Evolutionary conservation across 2,329 filamentous ascomycete genomes (phyloP).

Genomic region (Exophiala dermatitidis): DNA sequence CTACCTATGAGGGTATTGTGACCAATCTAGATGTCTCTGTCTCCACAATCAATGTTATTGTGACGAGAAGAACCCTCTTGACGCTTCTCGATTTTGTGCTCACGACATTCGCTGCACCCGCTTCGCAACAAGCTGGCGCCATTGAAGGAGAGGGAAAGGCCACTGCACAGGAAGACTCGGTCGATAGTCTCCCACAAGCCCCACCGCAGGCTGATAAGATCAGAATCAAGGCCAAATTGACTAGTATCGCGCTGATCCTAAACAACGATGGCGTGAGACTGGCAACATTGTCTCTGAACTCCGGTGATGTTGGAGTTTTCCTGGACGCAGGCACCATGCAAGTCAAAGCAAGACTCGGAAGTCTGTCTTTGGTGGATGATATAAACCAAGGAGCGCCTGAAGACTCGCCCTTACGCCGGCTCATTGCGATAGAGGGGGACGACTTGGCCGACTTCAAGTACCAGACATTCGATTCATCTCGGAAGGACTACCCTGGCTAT

Average conservation of each 20-base stretch:
- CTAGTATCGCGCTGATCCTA: slow-evolving; percentile 85
- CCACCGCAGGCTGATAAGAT: slow-evolving; percentile 57
- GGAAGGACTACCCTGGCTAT: slow-evolving; percentile 80
- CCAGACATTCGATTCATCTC: slow-evolving; percentile 78
- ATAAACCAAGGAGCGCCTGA: slow-evolving; percentile 82
- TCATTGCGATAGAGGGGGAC: slow-evolving; percentile 91
- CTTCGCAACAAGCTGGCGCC: slow-evolving; percentile 32
- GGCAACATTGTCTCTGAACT: slow-evolving; percentile 85
- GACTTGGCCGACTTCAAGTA: slow-evolving; percentile 96
- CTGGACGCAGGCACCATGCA: slow-evolving; percentile 79
- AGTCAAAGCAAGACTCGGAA: slow-evolving; percentile 76
- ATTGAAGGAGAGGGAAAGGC: slow-evolving; percentile 36
- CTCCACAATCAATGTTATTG: slow-evolving; percentile 91
- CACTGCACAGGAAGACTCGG: slow-evolving; percentile 30
- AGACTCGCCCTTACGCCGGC: slow-evolving; percentile 70
- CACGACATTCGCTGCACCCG: slow-evolving; percentile 71
- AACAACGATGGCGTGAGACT: slow-evolving; percentile 97
- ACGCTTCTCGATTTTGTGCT: slow-evolving; percentile 92
- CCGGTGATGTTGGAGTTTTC: slow-evolving; percentile 85
- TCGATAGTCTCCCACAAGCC: slow-evolving; percentile 13
- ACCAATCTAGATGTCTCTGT: slow-evolving; percentile 86
- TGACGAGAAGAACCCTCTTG: slow-evolving; percentile 85
- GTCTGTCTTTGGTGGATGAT: slow-evolving; percentile 84
- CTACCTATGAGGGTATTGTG: slow-evolving; percentile 84
- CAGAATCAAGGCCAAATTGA: slow-evolving; percentile 84